Evolutionary conservation across 176 grass and related monocot species (phyloP), one percentile per base, ranked within the genome.

Genomic region (Musa troglodytarum): DNA sequence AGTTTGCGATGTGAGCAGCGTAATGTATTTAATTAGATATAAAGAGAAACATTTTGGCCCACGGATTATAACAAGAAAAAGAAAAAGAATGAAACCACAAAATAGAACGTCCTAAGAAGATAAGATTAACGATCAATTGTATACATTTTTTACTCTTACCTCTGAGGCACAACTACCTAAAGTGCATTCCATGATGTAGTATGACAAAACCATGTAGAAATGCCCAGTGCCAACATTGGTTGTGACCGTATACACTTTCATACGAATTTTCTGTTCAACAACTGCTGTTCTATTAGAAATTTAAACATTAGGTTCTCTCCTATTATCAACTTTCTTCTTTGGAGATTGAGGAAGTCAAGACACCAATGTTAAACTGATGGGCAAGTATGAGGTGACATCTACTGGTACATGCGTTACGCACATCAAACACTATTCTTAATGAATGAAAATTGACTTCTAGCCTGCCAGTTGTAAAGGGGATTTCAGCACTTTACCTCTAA

Each of bases 401-500:
- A 6, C 34, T 4, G 62, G 4, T 25, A 68, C 65, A 68, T 25
- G 12, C 63, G 13, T 28, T 25, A 65, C 1, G 11, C 11, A 65
- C 1, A 28, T 24, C 25, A 43, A 25, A 65, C 11, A 22, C 61
- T n/a, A 50, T 12, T 9, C 51, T 19, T 26, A 58, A 16, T 12
- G 19, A 10, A 26, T 19, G 6, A 74, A 13, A 26, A 34, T 56
- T 26, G 7, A 74, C 1, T 8, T 56, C 28, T 29, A 15, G 28
- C 53, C 19, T 2, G 15, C 20, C 14, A 21, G 0, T 29, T 3
- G 9, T 52, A n/a, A 52, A 58, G 53, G 53, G 13, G 10, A 55
- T 21, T 17, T 53, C 79, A 69, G 16, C 54, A 72, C 71, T 26
- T 64, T 87, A 99, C 95, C 88, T 99, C 87, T 82, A 99, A 89